Evolutionary conservation across 306 rosid species (phyloP).

Genomic region (Pterocarpus santalinus): DNA sequence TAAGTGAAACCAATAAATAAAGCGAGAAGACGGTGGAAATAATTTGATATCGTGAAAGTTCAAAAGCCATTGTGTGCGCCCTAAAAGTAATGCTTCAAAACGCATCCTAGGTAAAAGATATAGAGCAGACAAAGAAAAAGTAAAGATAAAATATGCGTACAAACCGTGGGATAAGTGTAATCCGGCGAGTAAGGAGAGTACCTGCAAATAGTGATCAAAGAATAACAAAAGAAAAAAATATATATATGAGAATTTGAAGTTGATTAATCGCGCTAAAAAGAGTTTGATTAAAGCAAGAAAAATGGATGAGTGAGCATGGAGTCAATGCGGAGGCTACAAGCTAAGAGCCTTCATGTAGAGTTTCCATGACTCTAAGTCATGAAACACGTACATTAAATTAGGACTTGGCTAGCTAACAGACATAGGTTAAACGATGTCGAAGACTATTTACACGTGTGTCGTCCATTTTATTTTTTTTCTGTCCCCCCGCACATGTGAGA

Average conservation of each 20-base stretch:
- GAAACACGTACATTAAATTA: conserved; percentile 6
- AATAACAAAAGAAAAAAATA: neutral
- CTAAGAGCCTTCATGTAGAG: neutral
- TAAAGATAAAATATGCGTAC: conserved; percentile 50
- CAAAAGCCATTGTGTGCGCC: conserved; percentile 48
- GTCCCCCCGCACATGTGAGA: conserved; percentile 16
- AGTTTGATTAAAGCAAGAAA: conserved; percentile 1
- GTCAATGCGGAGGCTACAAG: neutral
- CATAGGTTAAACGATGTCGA: conserved; percentile 3
- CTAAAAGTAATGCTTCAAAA: conserved; percentile 47
- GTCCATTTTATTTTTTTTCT: conserved; percentile 27
- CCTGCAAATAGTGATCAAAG: conserved; percentile 63
- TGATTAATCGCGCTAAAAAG: neutral
- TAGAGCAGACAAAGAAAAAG: conserved; percentile 24
- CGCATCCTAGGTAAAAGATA: conserved; percentile 62
- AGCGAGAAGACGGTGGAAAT: conserved; percentile 39
- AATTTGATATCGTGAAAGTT: conserved; percentile 43
- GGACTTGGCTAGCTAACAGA: neutral
- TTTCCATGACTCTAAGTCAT: conserved; percentile 11
- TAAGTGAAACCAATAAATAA: conserved; percentile 12
- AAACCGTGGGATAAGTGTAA: conserved; percentile 91
- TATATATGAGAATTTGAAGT: conserved; percentile 17
- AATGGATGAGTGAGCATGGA: neutral
- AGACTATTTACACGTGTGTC: conserved; percentile 38
- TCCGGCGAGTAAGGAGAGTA: conserved; percentile 97